Evolutionary conservation across 371 early-diverging fungal genomes (phyloP).

Genomic region (Mortierella sp.): DNA sequence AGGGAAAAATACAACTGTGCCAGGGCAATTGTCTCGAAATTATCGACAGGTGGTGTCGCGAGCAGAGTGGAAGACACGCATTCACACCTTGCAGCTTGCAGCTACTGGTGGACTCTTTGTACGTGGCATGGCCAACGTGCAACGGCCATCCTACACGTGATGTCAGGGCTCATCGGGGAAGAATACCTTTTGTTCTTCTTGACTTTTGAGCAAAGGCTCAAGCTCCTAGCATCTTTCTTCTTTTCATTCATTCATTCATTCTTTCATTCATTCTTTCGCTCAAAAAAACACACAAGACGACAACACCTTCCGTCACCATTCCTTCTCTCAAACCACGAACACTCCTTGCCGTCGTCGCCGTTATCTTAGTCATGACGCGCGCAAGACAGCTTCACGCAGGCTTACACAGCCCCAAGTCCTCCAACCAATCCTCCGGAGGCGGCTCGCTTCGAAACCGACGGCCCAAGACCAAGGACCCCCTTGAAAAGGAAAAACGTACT

Average conservation of each 20-base stretch:
- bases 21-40: not conserved
- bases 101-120: not conserved
- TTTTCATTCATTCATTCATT: slow-evolving; percentile 3
- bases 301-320: slow-evolving; percentile 32
- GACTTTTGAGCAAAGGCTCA: not conserved
- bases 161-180: not conserved
- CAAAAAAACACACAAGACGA: not conserved
- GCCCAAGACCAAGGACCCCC: slow-evolving; percentile 51
- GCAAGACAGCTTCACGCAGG: slow-evolving; percentile 33
- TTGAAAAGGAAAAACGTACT: slow-evolving; percentile 61
- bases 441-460: slow-evolving; percentile 30
- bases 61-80: not conserved
- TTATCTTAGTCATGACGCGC: slow-evolving; percentile 53
- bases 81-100: not conserved
- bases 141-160: slow-evolving; percentile 13
- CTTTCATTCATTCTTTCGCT: not conserved
- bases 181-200: not conserved
- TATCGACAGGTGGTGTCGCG: not conserved
- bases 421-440: slow-evolving; percentile 1
- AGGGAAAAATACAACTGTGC: not conserved
- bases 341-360: slow-evolving; percentile 44
- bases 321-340: slow-evolving; percentile 43
- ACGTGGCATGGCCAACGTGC: not conserved
- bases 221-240: not conserved
- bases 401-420: slow-evolving; percentile 20